Conservation (phyloP, 371 early-diverging fungal genomes). For the Mortierella sp. region DNA sequence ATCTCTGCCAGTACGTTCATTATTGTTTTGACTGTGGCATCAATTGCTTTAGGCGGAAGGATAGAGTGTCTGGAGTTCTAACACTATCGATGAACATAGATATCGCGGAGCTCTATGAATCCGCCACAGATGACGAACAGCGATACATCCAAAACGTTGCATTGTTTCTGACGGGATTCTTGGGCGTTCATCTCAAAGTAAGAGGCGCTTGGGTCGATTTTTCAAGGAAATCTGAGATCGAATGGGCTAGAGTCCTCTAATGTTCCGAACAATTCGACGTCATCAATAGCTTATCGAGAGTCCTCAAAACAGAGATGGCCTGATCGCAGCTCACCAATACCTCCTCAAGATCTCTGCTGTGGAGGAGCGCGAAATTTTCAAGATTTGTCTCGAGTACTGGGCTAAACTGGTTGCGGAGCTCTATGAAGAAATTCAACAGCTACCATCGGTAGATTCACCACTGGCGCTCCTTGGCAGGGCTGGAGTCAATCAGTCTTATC, state of each 20-base stretch:
- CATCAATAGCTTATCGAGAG: constrained; percentile 72
- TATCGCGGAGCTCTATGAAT: constrained; percentile 85
- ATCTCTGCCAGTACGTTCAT: constrained; percentile 64
- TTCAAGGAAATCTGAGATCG: neutral
- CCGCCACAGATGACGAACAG: constrained; percentile 87
- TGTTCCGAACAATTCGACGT: neutral
- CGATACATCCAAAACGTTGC: constrained; percentile 89
- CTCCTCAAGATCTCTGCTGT: constrained; percentile 88
- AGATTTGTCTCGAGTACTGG: constrained; percentile 97
- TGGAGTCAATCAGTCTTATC: neutral
- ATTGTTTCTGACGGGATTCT: constrained; percentile 87
- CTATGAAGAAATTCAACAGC: constrained; percentile 78
- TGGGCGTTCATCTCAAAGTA: constrained; percentile 86
- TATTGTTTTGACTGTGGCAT: too few relatives aligned
- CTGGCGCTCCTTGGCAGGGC: constrained; percentile 54
- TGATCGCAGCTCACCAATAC: constrained; percentile 86
- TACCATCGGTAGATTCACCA: constrained; percentile 59
- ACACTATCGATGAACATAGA: constrained; percentile 56
- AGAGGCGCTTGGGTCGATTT: neutral
- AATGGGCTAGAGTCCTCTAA: too few relatives aligned
- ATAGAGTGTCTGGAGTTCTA: too few relatives aligned
- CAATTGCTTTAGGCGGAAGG: too few relatives aligned
- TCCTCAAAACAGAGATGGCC: constrained; percentile 65
- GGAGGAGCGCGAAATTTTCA: constrained; percentile 95
- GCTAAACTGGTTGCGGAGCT: constrained; percentile 83